A percentile compares a stretch with the other conserved stretches of the same genome.
phyloP scores from a whole-genome alignment of 2,329 filamentous ascomycete genomes.

The Fusarium sulawesiense region DNA sequence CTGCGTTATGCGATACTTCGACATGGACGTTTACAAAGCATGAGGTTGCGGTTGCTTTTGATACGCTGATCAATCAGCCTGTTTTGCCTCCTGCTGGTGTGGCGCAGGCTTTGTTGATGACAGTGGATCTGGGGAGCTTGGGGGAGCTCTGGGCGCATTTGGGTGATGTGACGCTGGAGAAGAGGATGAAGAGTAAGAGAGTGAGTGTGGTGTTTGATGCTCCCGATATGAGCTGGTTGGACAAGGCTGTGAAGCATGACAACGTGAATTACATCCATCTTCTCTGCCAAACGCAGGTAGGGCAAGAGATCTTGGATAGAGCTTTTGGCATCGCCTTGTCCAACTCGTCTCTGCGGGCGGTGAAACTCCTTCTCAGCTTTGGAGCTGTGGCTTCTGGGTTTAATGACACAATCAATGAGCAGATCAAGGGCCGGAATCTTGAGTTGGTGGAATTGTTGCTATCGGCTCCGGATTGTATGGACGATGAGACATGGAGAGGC shows the following conservation, averaged over 20 bases:
- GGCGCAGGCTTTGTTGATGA: slow-evolving; percentile 13
- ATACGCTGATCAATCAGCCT: not conserved
- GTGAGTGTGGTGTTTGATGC: not conserved
- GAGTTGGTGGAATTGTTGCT: not conserved
- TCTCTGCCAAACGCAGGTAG: slow-evolving; percentile 4
- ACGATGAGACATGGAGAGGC: not conserved
- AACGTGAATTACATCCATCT: slow-evolving; percentile 25
- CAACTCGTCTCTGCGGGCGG: not conserved
- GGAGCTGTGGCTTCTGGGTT: not conserved
- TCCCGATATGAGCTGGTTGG: slow-evolving; percentile 13
- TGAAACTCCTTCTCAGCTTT: slow-evolving; percentile 18
- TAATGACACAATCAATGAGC: not conserved
- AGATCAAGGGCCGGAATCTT: not conserved
- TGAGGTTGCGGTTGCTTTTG: slow-evolving; percentile 19
- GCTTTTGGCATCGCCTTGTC: slow-evolving; percentile 16
- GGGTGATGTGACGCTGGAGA: slow-evolving; percentile 14
- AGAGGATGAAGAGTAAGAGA: slow-evolving; percentile 20
- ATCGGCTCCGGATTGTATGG: not conserved
- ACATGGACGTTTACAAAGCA: slow-evolving; percentile 28
- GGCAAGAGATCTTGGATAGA: slow-evolving; percentile 5
- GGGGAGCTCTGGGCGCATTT: slow-evolving; percentile 30
- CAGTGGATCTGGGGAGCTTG: not conserved
- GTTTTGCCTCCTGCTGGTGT: slow-evolving; percentile 11
- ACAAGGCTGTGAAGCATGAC: not conserved
- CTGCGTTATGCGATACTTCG: not conserved